Conservation (phyloP, 2,329 filamentous ascomycete species). For the Setomelanomma holmii region DNA sequence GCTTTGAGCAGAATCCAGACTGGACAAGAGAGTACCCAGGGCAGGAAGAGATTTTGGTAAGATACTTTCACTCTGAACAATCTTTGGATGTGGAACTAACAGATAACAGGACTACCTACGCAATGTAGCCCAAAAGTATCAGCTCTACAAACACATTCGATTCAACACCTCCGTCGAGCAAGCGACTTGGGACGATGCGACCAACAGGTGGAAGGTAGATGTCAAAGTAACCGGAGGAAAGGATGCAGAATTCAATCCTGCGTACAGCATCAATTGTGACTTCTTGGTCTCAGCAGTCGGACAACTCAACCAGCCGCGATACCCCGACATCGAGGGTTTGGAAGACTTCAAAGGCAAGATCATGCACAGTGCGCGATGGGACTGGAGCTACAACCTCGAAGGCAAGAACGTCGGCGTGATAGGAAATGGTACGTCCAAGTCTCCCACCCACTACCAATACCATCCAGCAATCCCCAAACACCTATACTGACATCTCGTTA, state of each 20-base stretch:
- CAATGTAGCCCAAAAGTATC: slow-evolving; percentile 60
- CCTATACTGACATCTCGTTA: slow-evolving; percentile 5
- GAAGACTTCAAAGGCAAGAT: slow-evolving; percentile 59
- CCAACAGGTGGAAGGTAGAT: slow-evolving; percentile 59
- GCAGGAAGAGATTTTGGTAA: slow-evolving; percentile 65
- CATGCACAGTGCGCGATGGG: slow-evolving; percentile 67
- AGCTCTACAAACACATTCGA: slow-evolving; percentile 63
- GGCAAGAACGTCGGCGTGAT: slow-evolving; percentile 66
- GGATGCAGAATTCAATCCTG: slow-evolving; percentile 60
- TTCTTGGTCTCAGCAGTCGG: slow-evolving; percentile 66
- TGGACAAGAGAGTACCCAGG: slow-evolving; percentile 66
- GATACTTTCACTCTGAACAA: not conserved
- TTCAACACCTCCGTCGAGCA: slow-evolving; percentile 64
- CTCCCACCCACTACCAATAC: too few species aligned
- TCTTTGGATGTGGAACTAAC: too few species aligned
- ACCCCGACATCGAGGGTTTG: slow-evolving; percentile 58
- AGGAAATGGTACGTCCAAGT: slow-evolving; percentile 58
- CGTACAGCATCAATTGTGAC: slow-evolving; percentile 62
- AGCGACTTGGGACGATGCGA: slow-evolving; percentile 61
- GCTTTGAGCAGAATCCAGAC: slow-evolving; percentile 65
- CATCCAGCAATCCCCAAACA: too few species aligned
- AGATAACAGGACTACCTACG: slow-evolving; percentile 61
- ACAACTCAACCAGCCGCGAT: slow-evolving; percentile 63
- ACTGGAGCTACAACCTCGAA: slow-evolving; percentile 63
- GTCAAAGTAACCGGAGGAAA: slow-evolving; percentile 60